phyloP scores from a whole-genome alignment of 768 basidiomycete species.

The Boletus reticulatus region DNA sequence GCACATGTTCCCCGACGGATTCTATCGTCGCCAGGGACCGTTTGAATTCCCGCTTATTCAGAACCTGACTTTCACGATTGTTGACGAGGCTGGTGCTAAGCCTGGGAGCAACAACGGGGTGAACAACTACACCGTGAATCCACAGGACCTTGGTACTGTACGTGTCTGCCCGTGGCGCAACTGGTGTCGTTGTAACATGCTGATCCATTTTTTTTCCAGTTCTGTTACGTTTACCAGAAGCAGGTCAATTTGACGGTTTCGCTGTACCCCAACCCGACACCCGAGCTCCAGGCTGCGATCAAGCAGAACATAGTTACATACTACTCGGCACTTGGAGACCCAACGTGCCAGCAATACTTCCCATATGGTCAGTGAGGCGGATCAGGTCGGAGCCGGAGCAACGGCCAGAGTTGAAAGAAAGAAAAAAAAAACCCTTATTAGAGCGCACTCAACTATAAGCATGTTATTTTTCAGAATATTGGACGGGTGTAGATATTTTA shows the following conservation, averaged over 20 bases:
- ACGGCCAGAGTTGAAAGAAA: too few species aligned
- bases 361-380: too few species aligned
- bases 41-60: slow-evolving; percentile 1
- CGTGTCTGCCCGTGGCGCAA: neutral
- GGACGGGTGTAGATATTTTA: too few species aligned
- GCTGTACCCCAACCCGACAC: slow-evolving; percentile 21
- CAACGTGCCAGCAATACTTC: too few species aligned
- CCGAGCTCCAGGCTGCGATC: neutral
- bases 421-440: too few species aligned
- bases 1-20: too few species aligned
- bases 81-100: neutral
- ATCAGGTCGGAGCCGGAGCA: too few species aligned
- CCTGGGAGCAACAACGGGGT: slow-evolving; percentile 16
- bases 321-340: too few species aligned
- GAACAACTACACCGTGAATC: slow-evolving; percentile 9
- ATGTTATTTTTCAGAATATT: too few species aligned
- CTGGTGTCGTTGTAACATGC: neutral
- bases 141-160: slow-evolving; percentile 8
- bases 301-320: too few species aligned
- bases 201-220: neutral
- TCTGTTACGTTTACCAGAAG: slow-evolving; percentile 16
- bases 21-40: neutral
- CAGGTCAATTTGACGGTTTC: slow-evolving; percentile 11
- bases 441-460: too few species aligned
- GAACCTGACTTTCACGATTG: neutral